Conservation (phyloP, 805 yeast species). For the Candida hungchunana region DNA sequence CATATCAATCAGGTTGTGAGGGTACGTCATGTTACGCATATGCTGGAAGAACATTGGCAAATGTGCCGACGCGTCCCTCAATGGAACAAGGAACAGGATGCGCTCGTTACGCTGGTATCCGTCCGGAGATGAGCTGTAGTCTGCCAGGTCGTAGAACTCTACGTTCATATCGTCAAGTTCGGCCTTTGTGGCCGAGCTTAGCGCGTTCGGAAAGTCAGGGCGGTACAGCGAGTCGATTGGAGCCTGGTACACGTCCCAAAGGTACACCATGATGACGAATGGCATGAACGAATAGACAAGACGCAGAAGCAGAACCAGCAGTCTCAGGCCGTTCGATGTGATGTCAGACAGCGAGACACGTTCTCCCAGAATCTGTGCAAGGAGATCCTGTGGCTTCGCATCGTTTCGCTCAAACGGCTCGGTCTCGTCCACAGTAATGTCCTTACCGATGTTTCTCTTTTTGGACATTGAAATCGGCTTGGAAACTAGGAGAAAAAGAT, state of each 20-base stretch:
- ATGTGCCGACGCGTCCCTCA: constrained; percentile 89
- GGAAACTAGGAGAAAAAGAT: too few species aligned
- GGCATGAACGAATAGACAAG: constrained; percentile 12
- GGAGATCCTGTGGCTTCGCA: too few species aligned
- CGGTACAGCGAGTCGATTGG: constrained; percentile 19
- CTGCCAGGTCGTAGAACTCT: constrained; percentile 67
- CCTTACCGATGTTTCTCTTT: constrained; percentile 10
- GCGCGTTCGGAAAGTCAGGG: constrained; percentile 34
- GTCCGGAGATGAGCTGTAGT: constrained; percentile 57
- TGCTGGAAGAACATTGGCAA: constrained; percentile 86
- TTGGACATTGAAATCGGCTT: constrained; percentile 6
- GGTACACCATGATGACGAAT: constrained; percentile 11
- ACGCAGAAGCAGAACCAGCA: constrained; percentile 1
- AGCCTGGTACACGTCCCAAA: constrained; percentile 12
- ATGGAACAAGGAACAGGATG: constrained; percentile 80
- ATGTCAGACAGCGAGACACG: too few species aligned
- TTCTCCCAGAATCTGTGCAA: too few species aligned
- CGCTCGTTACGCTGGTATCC: constrained; percentile 84
- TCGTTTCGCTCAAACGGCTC: not conserved
- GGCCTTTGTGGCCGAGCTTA: constrained; percentile 23
- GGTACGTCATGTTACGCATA: constrained; percentile 75
- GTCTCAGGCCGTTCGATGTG: too few species aligned
- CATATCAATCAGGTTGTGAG: constrained; percentile 77
- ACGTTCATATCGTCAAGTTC: constrained; percentile 37
- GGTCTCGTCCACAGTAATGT: constrained; percentile 3